Conservation (phyloP, 1,284 basidiomycete species). For the Sporisorium iseilematis-ciliati region DNA sequence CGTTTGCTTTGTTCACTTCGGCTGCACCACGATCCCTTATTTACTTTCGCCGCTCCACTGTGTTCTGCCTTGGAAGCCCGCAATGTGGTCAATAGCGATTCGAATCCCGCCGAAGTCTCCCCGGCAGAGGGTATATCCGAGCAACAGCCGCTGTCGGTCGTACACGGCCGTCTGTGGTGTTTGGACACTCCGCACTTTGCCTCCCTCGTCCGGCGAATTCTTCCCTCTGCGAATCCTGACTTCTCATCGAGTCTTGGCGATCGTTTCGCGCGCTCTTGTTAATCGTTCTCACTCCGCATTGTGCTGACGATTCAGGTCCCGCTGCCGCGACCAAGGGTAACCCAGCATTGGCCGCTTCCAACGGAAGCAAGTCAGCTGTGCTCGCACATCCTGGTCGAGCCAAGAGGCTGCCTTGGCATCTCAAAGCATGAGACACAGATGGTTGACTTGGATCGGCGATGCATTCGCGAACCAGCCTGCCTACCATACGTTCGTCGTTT, state of each 20-base stretch:
- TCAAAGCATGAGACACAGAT: too few relatives aligned
- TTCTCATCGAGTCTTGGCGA: not conserved
- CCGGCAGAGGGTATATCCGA: not conserved
- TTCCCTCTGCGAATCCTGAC: not conserved
- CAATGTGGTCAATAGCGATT: not conserved
- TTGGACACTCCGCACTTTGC: not conserved
- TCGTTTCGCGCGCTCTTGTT: not conserved
- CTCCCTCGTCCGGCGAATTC: not conserved
- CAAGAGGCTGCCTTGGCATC: too few relatives aligned
- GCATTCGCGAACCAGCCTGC: too few relatives aligned
- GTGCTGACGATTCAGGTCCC: not conserved
- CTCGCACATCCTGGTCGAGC: not conserved
- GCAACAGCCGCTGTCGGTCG: constrained; percentile 1
- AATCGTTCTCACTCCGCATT: not conserved
- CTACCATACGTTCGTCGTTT: too few relatives aligned
- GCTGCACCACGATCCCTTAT: not conserved
- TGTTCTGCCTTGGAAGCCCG: too few relatives aligned
- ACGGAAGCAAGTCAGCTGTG: constrained; percentile 1
- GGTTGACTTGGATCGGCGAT: too few relatives aligned
- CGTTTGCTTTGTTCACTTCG: not conserved
- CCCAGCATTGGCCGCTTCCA: not conserved
- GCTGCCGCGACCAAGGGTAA: not conserved
- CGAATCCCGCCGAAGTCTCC: constrained; percentile 4
- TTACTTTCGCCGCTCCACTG: not conserved
- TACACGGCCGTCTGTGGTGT: not conserved